Evolutionary conservation across 192 early-diverging fungal species (phyloP).

Genomic region (Glomus cerebriforme): DNA sequence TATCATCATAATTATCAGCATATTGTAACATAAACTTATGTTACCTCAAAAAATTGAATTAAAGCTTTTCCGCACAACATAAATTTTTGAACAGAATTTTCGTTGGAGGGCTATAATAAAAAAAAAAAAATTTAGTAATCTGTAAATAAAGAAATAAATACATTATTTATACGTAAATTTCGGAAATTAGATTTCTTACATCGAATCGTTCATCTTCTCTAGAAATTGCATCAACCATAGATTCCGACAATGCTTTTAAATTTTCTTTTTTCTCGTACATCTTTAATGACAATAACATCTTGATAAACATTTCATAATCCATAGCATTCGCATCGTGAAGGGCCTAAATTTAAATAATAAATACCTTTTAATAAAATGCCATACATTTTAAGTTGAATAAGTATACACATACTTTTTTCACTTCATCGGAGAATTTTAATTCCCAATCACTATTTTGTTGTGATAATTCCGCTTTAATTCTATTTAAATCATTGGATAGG

Average conservation of each 20-base stretch:
- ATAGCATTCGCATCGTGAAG: slow-evolving; percentile 19
- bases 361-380: background rate
- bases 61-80: slow-evolving; percentile 29
- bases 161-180: background rate
- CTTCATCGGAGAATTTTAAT: slow-evolving; percentile 24
- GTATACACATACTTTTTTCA: slow-evolving; percentile 14
- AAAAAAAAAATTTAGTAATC: background rate
- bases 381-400: background rate
- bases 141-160: slow-evolving; percentile 1
- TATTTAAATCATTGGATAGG: slow-evolving; percentile 28
- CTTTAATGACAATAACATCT: slow-evolving; percentile 25
- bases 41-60: slow-evolving; percentile 29
- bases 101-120: slow-evolving; percentile 16
- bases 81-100: slow-evolving; percentile 28
- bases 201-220: slow-evolving; percentile 20
- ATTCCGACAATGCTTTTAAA: slow-evolving; percentile 9
- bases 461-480: slow-evolving; percentile 24
- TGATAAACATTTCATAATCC: slow-evolving; percentile 24
- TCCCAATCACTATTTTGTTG: slow-evolving; percentile 7
- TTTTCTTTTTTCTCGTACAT: slow-evolving; percentile 29
- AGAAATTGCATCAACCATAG: slow-evolving; percentile 9
- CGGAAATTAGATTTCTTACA: background rate
- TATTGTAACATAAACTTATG: background rate
- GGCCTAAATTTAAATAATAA: slow-evolving; percentile 17
- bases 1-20: background rate